Percentiles rank a stretch among this genome's conserved stretches.
Conservation (phyloP, 106 monocot genomes). For the Dioscorea zingiberensis region DNA sequence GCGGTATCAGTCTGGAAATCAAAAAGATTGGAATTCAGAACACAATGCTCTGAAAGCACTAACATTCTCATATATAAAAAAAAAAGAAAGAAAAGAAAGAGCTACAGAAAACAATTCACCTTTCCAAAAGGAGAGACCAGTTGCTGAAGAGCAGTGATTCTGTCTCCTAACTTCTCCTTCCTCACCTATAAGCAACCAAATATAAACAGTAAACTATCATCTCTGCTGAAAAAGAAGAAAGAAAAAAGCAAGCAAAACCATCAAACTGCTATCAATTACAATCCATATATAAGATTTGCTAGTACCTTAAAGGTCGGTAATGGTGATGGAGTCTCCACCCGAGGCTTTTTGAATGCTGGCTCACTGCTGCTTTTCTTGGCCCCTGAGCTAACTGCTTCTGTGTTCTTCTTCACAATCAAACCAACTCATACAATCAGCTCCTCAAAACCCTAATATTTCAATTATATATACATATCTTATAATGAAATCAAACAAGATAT, state of each 20-base stretch:
- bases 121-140: constrained; percentile 82
- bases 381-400: constrained; percentile 17
- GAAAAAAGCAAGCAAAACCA: background rate
- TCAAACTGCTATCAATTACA: constrained; percentile 5
- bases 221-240: background rate
- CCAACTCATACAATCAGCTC: background rate
- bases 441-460: constrained; percentile 8
- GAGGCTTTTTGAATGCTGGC: constrained; percentile 56
- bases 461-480: background rate
- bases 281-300: constrained; percentile 1
- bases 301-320: constrained; percentile 77
- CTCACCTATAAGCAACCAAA: constrained; percentile 36
- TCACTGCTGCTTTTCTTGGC: constrained; percentile 35
- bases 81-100: background rate
- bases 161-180: constrained; percentile 79
- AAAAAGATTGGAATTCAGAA: background rate
- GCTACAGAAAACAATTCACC: constrained; percentile 26
- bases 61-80: background rate
- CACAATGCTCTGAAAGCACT: too few species aligned
- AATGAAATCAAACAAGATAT: background rate
- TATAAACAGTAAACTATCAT: background rate
- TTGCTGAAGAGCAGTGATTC: constrained; percentile 78
- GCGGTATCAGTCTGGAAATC: constrained; percentile 73
- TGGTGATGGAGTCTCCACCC: constrained; percentile 64
- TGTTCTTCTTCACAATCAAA: constrained; percentile 19